These are phyloP conservation scores for Flaveria sonorensis DNA, from an alignment of 129 eudicot species.

Conservation along the genomic window DNA sequence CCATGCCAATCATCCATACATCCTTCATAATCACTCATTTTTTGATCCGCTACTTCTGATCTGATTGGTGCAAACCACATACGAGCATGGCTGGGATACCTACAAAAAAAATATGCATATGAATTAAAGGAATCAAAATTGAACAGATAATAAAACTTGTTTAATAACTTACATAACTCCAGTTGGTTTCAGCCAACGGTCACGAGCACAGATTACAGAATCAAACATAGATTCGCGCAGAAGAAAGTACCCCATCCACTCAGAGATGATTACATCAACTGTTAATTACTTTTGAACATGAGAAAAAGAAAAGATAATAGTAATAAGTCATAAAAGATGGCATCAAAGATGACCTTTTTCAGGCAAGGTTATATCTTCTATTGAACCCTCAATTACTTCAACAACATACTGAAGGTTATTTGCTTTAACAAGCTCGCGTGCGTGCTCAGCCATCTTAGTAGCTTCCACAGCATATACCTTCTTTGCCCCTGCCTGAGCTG, in stretches of 20 bases:
- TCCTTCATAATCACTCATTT: constrained; percentile 68
- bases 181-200: constrained; percentile 89
- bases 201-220: constrained; percentile 95
- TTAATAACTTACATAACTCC: constrained; percentile 80
- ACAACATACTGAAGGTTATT: constrained; percentile 65
- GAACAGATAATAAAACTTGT: not conserved
- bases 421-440: constrained; percentile 77
- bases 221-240: constrained; percentile 99
- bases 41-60: constrained; percentile 72
- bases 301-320: not conserved
- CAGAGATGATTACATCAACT: constrained; percentile 98
- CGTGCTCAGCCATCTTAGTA: constrained; percentile 91
- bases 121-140: not conserved
- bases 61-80: constrained; percentile 97
- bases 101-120: constrained; percentile 17
- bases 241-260: constrained; percentile 99
- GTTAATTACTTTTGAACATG: constrained; percentile 18
- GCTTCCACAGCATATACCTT: constrained; percentile 99
- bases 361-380: constrained; percentile 79
- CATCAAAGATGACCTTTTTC: constrained; percentile 62
- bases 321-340: not conserved
- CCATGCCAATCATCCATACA: constrained; percentile 82
- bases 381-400: constrained; percentile 93
- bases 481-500: constrained; percentile 96
- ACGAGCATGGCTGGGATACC: constrained; percentile 99